A percentile compares a stretch with the other conserved stretches of the same genome.
phyloP scores from a whole-genome alignment of 208 protist species.

The Acanthamoeba polyphaga region DNA sequence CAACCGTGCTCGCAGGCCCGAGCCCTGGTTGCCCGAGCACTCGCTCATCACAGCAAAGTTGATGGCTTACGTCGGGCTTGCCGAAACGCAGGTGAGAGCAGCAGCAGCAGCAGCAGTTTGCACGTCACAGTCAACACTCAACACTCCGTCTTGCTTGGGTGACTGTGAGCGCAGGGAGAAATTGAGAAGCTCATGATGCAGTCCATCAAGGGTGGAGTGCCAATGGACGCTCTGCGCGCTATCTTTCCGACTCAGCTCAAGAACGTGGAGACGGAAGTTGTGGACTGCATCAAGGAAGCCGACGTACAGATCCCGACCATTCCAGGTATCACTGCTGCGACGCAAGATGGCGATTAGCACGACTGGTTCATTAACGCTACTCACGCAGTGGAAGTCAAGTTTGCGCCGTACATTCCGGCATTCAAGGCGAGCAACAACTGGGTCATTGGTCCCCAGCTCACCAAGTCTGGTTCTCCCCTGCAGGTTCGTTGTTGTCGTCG shows the following conservation, averaged over 20 bases:
- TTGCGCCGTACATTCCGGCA: conserved; percentile 4
- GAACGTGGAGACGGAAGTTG: background rate
- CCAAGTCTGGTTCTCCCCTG: background rate
- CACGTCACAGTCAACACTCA: background rate
- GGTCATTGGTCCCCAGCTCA: conserved; percentile 12
- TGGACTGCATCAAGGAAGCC: conserved; percentile 41
- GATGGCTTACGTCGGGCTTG: conserved; percentile 71
- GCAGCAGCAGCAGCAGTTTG: background rate
- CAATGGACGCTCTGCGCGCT: background rate
- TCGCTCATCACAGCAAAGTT: conserved; percentile 41
- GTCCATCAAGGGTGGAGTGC: conserved; percentile 10
- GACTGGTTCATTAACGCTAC: background rate
- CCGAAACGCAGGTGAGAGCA: conserved; percentile 38
- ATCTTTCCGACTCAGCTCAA: conserved; percentile 48
- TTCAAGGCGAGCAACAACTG: conserved; percentile 73
- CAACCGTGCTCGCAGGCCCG: background rate
- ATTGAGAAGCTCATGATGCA: conserved; percentile 45
- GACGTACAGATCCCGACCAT: background rate
- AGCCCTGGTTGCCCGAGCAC: conserved; percentile 31
- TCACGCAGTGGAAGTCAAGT: background rate
- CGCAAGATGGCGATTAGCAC: too few species aligned
- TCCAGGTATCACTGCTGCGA: background rate
- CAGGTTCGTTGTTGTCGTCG: background rate
- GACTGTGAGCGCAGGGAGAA: background rate
- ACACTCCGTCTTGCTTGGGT: too few species aligned